Evolutionary conservation across 2,329 filamentous ascomycete genomes (phyloP), one percentile per base, ranked within the genome.

Genomic region (Aspergillus calidoustus): DNA sequence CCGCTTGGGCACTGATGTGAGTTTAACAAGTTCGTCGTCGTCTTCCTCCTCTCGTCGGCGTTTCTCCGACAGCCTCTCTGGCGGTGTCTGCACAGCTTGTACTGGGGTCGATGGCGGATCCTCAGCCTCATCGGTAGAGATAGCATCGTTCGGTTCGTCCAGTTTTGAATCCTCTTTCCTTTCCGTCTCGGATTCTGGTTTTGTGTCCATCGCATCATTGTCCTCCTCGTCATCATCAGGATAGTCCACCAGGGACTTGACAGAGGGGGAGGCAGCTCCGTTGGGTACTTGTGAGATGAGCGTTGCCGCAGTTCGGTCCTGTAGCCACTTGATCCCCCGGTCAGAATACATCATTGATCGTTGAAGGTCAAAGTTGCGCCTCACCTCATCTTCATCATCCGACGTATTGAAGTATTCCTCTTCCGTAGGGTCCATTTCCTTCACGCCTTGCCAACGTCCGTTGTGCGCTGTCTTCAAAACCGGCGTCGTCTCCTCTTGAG

Each of bases 401-500:
- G 91, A 92, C 0, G 86, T 87, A 70, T 96, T 94, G 85, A 96
- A 98, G 76, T 98, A 99, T 48, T 94, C 92, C 71, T 97, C 94
- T 75, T 97, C 92, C 11, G 89, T 88, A 6, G 89, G 84, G 73
- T 97, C 94, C 72, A 93, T 85, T 57, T 96, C 93, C 72, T 92
- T 92, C 74, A 96, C 85, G 49, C 86, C 88, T 66, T 88, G 86
- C 76, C 90, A 90, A 64, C 87, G 78, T n/a, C 83, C 83, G 62
- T 87, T 88, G 59, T 85, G 74, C 43, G 82, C 80, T 57, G 75
- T 78, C 61, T 79, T 77, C 11, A 71, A 74, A 9, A 70, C 62
- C 43, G 78, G 74, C 23, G 87, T 85, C 1, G 87, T 88, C 60
- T 90, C 89, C 17, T 89, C 87, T 59, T 94, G 90, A 56, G 89